phyloP scores from a whole-genome alignment of 345 rosid species.

The Bretschneidera sinensis region DNA sequence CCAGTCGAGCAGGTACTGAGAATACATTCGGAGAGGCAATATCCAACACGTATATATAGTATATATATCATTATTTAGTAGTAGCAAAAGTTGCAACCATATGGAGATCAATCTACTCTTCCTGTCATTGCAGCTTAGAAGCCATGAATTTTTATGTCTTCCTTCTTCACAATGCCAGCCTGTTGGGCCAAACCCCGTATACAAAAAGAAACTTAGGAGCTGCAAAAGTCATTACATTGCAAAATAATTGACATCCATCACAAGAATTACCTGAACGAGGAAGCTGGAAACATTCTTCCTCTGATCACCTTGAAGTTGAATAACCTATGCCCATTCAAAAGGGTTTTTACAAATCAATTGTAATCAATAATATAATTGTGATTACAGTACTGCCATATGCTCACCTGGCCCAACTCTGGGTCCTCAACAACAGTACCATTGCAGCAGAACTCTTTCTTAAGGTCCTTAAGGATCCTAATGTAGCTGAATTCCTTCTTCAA shows the following conservation, averaged over 20 bases:
- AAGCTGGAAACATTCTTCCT: conserved; percentile 34
- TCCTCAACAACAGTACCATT: conserved; percentile 60
- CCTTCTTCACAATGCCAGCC: conserved; percentile 88
- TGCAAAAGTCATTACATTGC: too few species aligned
- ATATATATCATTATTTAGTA: too few species aligned
- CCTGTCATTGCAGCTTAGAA: conserved; percentile 31
- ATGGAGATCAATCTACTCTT: not conserved
- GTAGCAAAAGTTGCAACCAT: too few species aligned
- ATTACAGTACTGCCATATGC: not conserved
- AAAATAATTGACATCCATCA: too few species aligned
- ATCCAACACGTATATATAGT: too few species aligned
- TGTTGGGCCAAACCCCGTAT: conserved; percentile 17
- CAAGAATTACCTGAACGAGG: conserved; percentile 30
- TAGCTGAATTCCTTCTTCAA: conserved; percentile 56
- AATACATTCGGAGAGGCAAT: too few species aligned
- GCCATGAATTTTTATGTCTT: conserved; percentile 78
- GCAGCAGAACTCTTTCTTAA: conserved; percentile 59
- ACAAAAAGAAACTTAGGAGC: not conserved
- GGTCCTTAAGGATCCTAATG: conserved; percentile 52
- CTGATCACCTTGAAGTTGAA: conserved; percentile 37
- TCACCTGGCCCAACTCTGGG: conserved; percentile 56
- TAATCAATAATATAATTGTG: not conserved
- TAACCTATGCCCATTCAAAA: conserved; percentile 17
- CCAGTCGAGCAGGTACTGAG: too few species aligned
- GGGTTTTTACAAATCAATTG: too few species aligned